Evolutionary conservation across 768 basidiomycete species (phyloP).

Genomic region (Xanthoconium purpureum): DNA sequence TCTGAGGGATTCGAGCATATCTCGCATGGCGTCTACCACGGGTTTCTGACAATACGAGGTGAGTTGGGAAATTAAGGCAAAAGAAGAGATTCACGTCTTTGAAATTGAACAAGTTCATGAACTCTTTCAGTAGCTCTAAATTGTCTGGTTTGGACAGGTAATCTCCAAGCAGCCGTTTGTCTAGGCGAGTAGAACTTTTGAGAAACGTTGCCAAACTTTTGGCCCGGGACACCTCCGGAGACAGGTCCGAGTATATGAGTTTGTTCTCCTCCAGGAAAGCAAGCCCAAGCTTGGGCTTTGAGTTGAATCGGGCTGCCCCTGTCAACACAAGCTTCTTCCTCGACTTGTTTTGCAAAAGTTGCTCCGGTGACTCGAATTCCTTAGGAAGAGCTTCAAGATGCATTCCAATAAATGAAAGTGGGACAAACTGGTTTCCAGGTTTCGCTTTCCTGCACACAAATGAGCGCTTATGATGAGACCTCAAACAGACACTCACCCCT

Average conservation of each 20-base stretch:
- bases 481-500: constrained; percentile 34
- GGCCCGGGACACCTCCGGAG: constrained; percentile 51
- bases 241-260: constrained; percentile 73
- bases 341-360: constrained; percentile 67
- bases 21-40: constrained; percentile 93
- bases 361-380: constrained; percentile 55
- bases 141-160: constrained; percentile 90
- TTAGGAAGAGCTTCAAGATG: constrained; percentile 25
- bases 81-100: constrained; percentile 57
- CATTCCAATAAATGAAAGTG: background rate
- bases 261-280: constrained; percentile 90
- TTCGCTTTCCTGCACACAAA: constrained; percentile 37
- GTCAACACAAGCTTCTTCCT: constrained; percentile 82
- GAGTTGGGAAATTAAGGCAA: background rate
- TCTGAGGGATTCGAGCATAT: constrained; percentile 89
- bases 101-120: constrained; percentile 88
- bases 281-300: constrained; percentile 87
- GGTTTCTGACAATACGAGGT: constrained; percentile 61
- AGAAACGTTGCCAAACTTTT: constrained; percentile 82
- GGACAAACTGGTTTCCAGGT: constrained; percentile 62
- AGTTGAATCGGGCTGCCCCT: constrained; percentile 85
- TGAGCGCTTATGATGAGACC: constrained; percentile 13
- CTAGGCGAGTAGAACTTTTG: constrained; percentile 77
- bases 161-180: constrained; percentile 92
- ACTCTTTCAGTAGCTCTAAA: constrained; percentile 78